Conservation (phyloP, 495 filamentous ascomycete genomes). For the Penicillium psychrofluorescens region DNA sequence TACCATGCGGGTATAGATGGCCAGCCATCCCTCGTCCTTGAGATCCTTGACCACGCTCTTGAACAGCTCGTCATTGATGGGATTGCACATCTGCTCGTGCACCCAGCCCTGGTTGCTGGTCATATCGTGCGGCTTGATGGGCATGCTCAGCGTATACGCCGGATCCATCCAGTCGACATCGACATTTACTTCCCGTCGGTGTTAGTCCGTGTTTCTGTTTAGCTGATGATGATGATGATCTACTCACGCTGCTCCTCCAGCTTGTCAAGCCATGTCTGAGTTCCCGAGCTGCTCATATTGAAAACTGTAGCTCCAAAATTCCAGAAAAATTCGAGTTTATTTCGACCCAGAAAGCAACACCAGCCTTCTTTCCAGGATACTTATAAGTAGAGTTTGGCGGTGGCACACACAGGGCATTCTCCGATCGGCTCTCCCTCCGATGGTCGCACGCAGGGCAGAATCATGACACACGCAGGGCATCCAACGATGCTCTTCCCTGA, state of each 20-base stretch:
- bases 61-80: constrained; percentile 28
- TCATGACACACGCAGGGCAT: background rate
- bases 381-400: no score
- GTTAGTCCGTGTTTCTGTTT: background rate
- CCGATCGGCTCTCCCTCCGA: background rate
- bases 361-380: no score
- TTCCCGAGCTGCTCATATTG: constrained; percentile 10
- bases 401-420: constrained; percentile 6
- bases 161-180: constrained; percentile 40
- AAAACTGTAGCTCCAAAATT: background rate
- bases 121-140: constrained; percentile 29
- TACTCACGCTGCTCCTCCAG: constrained; percentile 11
- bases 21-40: constrained; percentile 32
- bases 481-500: background rate
- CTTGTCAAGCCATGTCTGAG: constrained; percentile 13
- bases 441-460: background rate
- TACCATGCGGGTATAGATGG: constrained; percentile 33
- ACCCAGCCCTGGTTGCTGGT: constrained; percentile 39
- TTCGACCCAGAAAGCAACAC: no score
- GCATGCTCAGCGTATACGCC: constrained; percentile 23
- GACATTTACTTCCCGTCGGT: constrained; percentile 22
- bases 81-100: constrained; percentile 27
- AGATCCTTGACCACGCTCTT: constrained; percentile 24
- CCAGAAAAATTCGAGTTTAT: no score
- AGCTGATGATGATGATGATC: background rate